Evolutionary conservation across 2,329 filamentous ascomycete genomes (phyloP), one percentile per base, ranked within the genome.

Genomic region (Didymella segeticola): DNA sequence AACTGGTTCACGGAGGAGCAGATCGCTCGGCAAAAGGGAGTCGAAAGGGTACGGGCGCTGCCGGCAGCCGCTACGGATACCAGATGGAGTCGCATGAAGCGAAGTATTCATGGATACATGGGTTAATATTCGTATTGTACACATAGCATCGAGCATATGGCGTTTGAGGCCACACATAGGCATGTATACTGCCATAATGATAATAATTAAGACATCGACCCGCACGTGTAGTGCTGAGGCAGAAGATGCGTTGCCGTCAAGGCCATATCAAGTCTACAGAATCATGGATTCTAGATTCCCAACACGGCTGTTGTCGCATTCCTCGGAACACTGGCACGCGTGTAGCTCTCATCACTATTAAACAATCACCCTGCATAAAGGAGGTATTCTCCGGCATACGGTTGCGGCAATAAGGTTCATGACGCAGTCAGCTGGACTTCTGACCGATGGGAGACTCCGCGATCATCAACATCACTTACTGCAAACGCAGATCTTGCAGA

Each of bases 1-100:
- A 74, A 71, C 47, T 75, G 72, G 72, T 75, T 75, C 30, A 68
- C 56, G 8, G 72, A 74, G 47, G 64, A 67, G 39, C 60, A 71
- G 53, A 75, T 75, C 43, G 41, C 52, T 52, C 47, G 47, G 14
- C 73, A 75, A 50, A 63, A 71, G 46, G 47, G 48, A 8, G 61
- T 74, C 10, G 57, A 62, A 43, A 58, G 31, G 17, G 23, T 71
- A 25, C 65, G 68, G 52, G 51, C 43, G 7, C 52, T 67, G 48
- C 56, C 61, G 38, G 42, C 58, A 41, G 45, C 39, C 27, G 45
- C 46, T 20, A 12, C 33, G 25, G 43, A 55, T 41, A 56, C 38
- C 9, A 49, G 22, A 31, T 61, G 49, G 50, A 48, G 41, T 41
- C 46, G 56, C 22, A 46, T 59, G 30, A 61, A 56, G 25, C 57